Percentiles rank a stretch among this genome's conserved stretches.
Conservation (phyloP, 2,329 filamentous ascomycete genomes). For the Acrocalymma vagum region DNA sequence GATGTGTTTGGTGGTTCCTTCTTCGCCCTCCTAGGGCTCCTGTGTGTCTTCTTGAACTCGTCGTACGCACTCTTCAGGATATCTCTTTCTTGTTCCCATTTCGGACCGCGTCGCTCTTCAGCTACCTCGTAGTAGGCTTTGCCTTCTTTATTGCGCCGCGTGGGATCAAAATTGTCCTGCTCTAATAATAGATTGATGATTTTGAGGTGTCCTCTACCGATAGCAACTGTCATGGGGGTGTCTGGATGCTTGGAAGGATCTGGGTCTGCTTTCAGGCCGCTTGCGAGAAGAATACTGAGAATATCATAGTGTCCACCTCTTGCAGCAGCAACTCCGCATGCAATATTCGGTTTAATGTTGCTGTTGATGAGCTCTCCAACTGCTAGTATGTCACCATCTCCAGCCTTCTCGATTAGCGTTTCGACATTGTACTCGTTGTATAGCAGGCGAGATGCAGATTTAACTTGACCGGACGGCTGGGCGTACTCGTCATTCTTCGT, state of each 20-base stretch:
- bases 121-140: constrained; percentile 90
- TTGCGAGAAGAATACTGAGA: constrained; percentile 72
- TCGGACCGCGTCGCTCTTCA: constrained; percentile 80
- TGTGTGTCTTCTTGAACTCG: constrained; percentile 51
- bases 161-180: constrained; percentile 83
- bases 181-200: constrained; percentile 83
- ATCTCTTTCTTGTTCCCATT: constrained; percentile 88
- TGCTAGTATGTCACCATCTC: constrained; percentile 57
- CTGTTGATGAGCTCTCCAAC: constrained; percentile 58
- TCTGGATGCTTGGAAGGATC: constrained; percentile 82
- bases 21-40: constrained; percentile 43
- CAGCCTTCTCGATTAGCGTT: constrained; percentile 57
- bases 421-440: constrained; percentile 60
- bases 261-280: constrained; percentile 57
- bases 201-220: constrained; percentile 85
- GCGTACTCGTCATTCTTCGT: constrained; percentile 59
- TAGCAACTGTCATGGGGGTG: constrained; percentile 93
- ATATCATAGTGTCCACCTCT: constrained; percentile 91
- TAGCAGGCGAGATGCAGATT: constrained; percentile 52
- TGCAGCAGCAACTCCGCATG: constrained; percentile 89
- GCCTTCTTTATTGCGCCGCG: constrained; percentile 74
- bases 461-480: constrained; percentile 37
- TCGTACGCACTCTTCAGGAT: constrained; percentile 81
- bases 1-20: constrained; percentile 40
- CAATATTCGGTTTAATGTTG: constrained; percentile 72